Conservation (phyloP, 2,329 filamentous ascomycete species). For the Xylaria sp. region DNA sequence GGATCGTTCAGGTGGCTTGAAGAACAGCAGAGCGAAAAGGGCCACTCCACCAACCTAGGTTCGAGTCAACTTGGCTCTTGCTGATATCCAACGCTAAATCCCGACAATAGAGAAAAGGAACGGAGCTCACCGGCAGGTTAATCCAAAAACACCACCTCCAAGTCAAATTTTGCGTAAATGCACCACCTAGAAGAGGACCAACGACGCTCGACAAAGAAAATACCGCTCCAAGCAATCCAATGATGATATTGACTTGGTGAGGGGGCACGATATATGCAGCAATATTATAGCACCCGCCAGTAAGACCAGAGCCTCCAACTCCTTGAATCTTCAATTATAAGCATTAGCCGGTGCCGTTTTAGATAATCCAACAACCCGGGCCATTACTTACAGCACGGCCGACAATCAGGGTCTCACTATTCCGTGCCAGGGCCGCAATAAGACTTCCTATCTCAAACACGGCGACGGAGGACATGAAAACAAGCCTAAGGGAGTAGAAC, state of each 20-base stretch:
- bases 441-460: constrained; percentile 36
- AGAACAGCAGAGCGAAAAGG: constrained; percentile 1
- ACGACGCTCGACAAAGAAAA: constrained; percentile 40
- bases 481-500: constrained; percentile 50
- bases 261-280: constrained; percentile 41
- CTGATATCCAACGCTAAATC: neutral
- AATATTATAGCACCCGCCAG: constrained; percentile 51
- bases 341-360: neutral
- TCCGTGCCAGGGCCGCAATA: constrained; percentile 35
- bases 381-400: constrained; percentile 26
- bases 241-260: constrained; percentile 29
- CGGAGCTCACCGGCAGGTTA: constrained; percentile 12
- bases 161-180: neutral
- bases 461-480: constrained; percentile 37
- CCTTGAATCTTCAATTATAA: constrained; percentile 28
- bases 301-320: constrained; percentile 52
- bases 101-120: neutral
- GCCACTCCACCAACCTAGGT: constrained; percentile 7
- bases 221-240: constrained; percentile 51
- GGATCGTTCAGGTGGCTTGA: neutral
- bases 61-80: neutral
- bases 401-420: constrained; percentile 36
- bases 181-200: constrained; percentile 11
- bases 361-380: neutral
- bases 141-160: constrained; percentile 25